These are phyloP conservation scores for Saccharum officinarum DNA, from an alignment of 176 grass and related monocot genomes.

Conservation along the genomic window DNA sequence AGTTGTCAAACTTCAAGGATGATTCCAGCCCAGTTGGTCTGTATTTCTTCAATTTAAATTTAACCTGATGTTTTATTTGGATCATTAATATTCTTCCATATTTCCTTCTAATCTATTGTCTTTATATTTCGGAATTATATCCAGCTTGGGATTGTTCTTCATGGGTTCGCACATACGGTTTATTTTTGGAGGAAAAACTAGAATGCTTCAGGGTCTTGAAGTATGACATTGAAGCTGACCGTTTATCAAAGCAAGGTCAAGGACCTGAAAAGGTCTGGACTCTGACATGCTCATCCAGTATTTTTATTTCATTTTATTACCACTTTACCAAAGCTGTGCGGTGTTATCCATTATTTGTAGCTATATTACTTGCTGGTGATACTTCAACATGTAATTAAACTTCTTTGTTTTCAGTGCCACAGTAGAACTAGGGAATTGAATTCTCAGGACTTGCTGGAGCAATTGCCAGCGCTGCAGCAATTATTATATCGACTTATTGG, in stretches of 20 bases:
- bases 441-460: conserved; percentile 77
- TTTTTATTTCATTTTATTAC: background rate
- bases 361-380: background rate
- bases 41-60: conserved; percentile 22
- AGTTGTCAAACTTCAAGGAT: conserved; percentile 97
- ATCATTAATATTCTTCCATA: background rate
- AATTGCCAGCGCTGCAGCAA: conserved; percentile 88
- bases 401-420: conserved; percentile 57
- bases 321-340: background rate
- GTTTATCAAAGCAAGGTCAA: conserved; percentile 73
- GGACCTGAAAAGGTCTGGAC: conserved; percentile 75
- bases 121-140: conserved; percentile 27
- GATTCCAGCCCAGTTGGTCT: conserved; percentile 87
- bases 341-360: conserved; percentile 8
- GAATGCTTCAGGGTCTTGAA: conserved; percentile 94
- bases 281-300: conserved; percentile 27
- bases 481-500: conserved; percentile 92
- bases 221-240: conserved; percentile 91
- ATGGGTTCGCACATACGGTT: conserved; percentile 86
- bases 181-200: conserved; percentile 92
- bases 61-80: background rate
- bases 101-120: background rate
- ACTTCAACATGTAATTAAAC: conserved; percentile 2
- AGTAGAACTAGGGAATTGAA: conserved; percentile 84
- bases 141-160: conserved; percentile 95